Base-by-base conservation (phyloP, 345 rosid genomes). In the Cochlearia excelsa region DNA sequence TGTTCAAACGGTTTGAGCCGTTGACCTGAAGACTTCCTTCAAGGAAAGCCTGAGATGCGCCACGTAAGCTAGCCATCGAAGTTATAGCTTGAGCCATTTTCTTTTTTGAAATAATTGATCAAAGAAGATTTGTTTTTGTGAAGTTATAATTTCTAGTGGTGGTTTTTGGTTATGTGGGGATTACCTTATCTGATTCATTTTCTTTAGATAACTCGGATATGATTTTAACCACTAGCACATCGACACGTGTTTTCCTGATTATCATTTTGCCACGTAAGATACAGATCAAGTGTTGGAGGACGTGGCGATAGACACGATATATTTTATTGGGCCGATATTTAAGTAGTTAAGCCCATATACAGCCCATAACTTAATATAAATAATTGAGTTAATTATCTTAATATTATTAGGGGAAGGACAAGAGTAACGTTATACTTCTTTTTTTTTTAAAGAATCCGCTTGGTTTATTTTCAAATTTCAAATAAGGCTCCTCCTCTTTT, bases 21-120 rank as follows among this genome's bases (percentile, higher is more conserved):
- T 84, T 88, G 57, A 82, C 81, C 58, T 69, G 74, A 5, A 63
- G 51, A 61, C 67, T 69, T 31, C 73, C 57, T 68, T 89, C 95
- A 6, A 80, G 80, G 3, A 81, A 84, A 3, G 80, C 80, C 66
- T 76, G 93, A 39, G 91, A 81, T 34, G 83, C 59, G 64, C 86
- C 85, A 63, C 82, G 82, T 59, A 90, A 65, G 47, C 96, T 80
- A 46, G 82, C 76, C 89, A 84, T 84, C 2, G 95, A 92, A 43
- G 98, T 89, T 81, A 88, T 51, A 45, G 95, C 82, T 65, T 71
- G 75, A 47, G 75, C 75, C 75, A 71, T 71, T 31, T 43, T 5
- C 5, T 11, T 34, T 57, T 2, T 63, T 49, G 26, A 54, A 39
- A 71, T 74, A 68, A 74, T 76, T 73, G 73, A 66, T 70, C 26